A percentile compares a stretch with the other conserved stretches of the same genome.
phyloP scores from a whole-genome alignment of 495 filamentous ascomycete species.

The Lasiosphaeriaceae sp. region DNA sequence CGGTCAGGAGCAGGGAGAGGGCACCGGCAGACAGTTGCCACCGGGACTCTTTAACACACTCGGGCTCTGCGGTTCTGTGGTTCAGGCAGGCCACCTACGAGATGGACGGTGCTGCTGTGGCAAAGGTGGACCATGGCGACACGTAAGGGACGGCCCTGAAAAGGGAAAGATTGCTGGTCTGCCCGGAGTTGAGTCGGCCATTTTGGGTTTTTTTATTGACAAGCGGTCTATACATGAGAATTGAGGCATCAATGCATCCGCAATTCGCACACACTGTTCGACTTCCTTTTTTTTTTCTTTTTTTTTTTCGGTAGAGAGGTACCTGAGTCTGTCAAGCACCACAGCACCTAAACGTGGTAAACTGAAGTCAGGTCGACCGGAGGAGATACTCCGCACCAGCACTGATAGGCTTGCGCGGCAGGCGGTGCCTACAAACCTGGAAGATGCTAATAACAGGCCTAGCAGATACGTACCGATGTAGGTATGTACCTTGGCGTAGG shows the following conservation, averaged over 20 bases:
- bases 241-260: slow-evolving; percentile 13
- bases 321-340: slow-evolving; percentile 26
- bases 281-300: slow-evolving; percentile 15
- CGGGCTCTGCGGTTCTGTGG: too few species aligned
- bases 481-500: too few species aligned
- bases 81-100: not conserved
- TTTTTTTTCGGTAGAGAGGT: not conserved
- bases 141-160: slow-evolving; percentile 21
- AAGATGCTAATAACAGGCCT: not conserved
- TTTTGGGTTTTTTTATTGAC: slow-evolving; percentile 28
- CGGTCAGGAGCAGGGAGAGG: not conserved
- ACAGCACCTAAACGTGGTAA: slow-evolving; percentile 26
- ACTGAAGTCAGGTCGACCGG: slow-evolving; percentile 28
- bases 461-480: not conserved
- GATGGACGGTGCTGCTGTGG: slow-evolving; percentile 20
- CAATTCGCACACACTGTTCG: slow-evolving; percentile 14
- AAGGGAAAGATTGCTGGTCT: slow-evolving; percentile 16
- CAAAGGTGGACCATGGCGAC: slow-evolving; percentile 30
- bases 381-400: slow-evolving; percentile 30
- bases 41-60: not conserved
- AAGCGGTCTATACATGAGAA: slow-evolving; percentile 16
- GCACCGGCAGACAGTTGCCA: not conserved
- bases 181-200: slow-evolving; percentile 14
- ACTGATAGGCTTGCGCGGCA: slow-evolving; percentile 31
- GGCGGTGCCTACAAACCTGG: slow-evolving; percentile 30